Percentiles rank a stretch among this genome's conserved stretches.
These are phyloP conservation scores for Asterophora parasitica DNA, from an alignment of 768 basidiomycete genomes.

Conservation along the genomic window DNA sequence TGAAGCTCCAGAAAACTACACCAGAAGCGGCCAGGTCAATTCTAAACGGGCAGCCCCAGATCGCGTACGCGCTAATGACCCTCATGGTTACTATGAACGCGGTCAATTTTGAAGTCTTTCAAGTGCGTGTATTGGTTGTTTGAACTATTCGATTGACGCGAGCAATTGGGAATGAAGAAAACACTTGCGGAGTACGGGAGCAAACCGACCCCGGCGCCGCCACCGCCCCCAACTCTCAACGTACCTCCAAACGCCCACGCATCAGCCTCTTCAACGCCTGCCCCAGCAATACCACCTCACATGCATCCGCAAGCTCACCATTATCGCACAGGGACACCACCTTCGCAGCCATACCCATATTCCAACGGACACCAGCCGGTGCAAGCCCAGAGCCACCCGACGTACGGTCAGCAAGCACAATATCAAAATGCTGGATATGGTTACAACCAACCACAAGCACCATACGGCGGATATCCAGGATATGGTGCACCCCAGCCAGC, in stretches of 20 bases:
- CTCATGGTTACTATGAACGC: conserved; percentile 78
- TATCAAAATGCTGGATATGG: background rate
- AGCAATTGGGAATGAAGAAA: conserved; percentile 41
- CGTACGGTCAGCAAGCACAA: conserved; percentile 15
- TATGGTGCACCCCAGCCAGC: conserved; percentile 18
- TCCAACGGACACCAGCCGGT: conserved; percentile 18
- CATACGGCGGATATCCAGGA: background rate
- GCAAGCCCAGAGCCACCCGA: conserved; percentile 5
- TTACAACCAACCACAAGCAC: conserved; percentile 11
- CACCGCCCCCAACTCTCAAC: conserved; percentile 16
- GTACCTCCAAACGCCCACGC: conserved; percentile 23
- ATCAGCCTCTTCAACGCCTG: conserved; percentile 29
- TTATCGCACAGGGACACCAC: conserved; percentile 31
- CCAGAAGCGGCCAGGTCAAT: conserved; percentile 65
- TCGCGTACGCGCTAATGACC: conserved; percentile 70
- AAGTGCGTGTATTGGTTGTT: conserved; percentile 36
- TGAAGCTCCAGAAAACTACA: conserved; percentile 59
- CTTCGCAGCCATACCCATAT: conserved; percentile 28
- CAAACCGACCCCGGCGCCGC: conserved; percentile 18
- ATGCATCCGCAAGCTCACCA: conserved; percentile 28
- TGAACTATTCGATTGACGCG: background rate
- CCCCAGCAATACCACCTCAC: conserved; percentile 46
- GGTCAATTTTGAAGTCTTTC: conserved; percentile 69
- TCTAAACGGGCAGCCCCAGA: conserved; percentile 67
- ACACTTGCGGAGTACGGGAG: conserved; percentile 51